Percentiles rank a stretch among this genome's conserved stretches.
These are phyloP conservation scores for Ophiocordyceps robertsii DNA, from an alignment of 2,329 filamentous ascomycete species.

Conservation along the genomic window DNA sequence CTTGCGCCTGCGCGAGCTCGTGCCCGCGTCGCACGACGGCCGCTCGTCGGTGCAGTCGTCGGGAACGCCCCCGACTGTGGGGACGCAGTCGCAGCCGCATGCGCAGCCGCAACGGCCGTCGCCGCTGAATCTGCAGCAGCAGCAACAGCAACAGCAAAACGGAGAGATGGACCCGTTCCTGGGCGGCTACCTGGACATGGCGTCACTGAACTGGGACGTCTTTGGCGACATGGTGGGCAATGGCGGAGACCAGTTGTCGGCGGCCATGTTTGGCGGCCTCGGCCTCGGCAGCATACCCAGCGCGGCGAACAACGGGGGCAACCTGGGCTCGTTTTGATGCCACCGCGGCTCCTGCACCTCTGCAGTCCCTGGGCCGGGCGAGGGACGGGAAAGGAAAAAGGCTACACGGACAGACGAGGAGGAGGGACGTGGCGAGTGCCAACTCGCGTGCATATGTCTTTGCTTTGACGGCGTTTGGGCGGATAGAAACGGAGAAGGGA, in stretches of 20 bases:
- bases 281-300: constrained; percentile 12
- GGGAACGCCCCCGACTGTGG: constrained; percentile 13
- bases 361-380: too few species aligned
- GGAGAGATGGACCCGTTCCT: constrained; percentile 29
- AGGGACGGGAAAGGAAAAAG: neutral
- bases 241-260: constrained; percentile 13
- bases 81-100: constrained; percentile 11
- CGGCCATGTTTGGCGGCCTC: constrained; percentile 18
- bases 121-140: constrained; percentile 1
- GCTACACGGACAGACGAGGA: neutral
- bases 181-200: constrained; percentile 28
- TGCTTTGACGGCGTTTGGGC: neutral
- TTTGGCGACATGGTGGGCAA: constrained; percentile 19
- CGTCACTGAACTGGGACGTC: constrained; percentile 32
- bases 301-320: constrained; percentile 2
- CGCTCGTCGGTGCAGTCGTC: constrained; percentile 17
- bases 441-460: neutral
- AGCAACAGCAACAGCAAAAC: constrained; percentile 5
- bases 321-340: constrained; percentile 2
- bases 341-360: neutral
- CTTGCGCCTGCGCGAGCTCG: constrained; percentile 24
- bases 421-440: neutral
- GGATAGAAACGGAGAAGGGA: neutral
- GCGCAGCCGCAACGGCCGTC: neutral
- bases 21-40: constrained; percentile 24